These are phyloP conservation scores for Tricholoma sp. DNA, from an alignment of 768 basidiomycete genomes.

Conservation along the genomic window DNA sequence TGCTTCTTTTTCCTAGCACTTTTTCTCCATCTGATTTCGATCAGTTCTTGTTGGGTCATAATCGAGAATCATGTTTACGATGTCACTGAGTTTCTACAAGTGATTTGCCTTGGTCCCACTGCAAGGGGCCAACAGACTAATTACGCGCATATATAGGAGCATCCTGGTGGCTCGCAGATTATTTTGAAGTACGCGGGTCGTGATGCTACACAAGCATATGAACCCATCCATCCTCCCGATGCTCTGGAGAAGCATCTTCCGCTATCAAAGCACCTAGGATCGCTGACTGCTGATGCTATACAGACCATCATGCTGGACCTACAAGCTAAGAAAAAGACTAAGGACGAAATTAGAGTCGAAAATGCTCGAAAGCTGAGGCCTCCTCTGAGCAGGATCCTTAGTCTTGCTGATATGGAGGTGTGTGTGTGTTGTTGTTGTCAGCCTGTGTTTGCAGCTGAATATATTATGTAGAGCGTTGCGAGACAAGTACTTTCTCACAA, in stretches of 20 bases:
- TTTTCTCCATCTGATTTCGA: constrained; percentile 5
- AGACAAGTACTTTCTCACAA: constrained; percentile 66
- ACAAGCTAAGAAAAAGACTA: constrained; percentile 46
- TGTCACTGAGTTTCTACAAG: constrained; percentile 73
- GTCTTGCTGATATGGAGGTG: constrained; percentile 81
- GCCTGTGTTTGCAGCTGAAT: not conserved
- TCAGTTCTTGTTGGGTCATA: constrained; percentile 81
- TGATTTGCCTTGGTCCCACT: constrained; percentile 20
- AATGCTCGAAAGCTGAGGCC: constrained; percentile 57
- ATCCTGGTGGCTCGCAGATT: constrained; percentile 78
- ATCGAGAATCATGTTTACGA: constrained; percentile 81
- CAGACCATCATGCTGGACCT: constrained; percentile 29
- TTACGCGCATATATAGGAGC: constrained; percentile 38
- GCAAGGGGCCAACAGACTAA: not conserved
- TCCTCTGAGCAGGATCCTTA: constrained; percentile 66
- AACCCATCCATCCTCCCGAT: constrained; percentile 83
- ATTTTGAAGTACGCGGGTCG: constrained; percentile 82
- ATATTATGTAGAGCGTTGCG: constrained; percentile 53
- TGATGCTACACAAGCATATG: constrained; percentile 75
- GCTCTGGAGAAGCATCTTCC: constrained; percentile 71
- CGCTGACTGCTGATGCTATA: constrained; percentile 45
- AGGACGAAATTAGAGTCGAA: constrained; percentile 67
- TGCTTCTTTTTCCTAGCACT: constrained; percentile 10
- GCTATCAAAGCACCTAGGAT: constrained; percentile 67
- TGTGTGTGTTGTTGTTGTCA: constrained; percentile 5